Evolutionary conservation across 805 yeast genomes (phyloP), one percentile per base, ranked within the genome.

Genomic region (Myxozyma lipomycoides): DNA sequence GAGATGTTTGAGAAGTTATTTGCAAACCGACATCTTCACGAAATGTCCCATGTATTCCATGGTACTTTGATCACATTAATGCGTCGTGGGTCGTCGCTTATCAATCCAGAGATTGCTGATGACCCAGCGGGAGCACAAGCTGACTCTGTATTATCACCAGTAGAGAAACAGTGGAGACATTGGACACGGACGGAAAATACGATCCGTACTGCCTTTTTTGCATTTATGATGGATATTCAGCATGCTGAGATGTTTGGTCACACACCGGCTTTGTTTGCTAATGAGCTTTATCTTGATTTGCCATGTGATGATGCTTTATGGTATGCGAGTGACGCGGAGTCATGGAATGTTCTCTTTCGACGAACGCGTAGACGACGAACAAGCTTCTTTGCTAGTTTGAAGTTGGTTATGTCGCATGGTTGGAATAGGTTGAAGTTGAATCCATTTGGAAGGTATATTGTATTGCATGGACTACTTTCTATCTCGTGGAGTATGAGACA

Each of bases 281-380:
- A 74, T 60, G 76, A 74, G 24, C 61, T 75, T n/a, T 70, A 71
- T 30, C 51, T 74, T 15, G 78, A 74, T 35, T 61, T 75, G 30
- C 79, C 79, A 1, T 73, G 70, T 41, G 62, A 73, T 1, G 79
- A 75, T 55, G 62, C 69, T 2, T 70, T 73, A 6, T 75, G 79
- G 79, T 55, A 64, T 39, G 72, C 76, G 5, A 25, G 38, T 9
- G 54, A 58, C 21, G 44, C 46, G 12, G 53, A 48, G 6, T 18
- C 48, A 12, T 52, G 59, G 54, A 37, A 40, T 3, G 12, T 19
- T n/a, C 22, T 48, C 22, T 32, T 52, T 44, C 37, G 28, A 21
- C 30, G 38, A 7, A 19, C 46, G 34, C 49, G 47, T 19, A 40
- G 25, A 30, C 32, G 35, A 12, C 24, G 30, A 17, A 34, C 44